Base-by-base conservation (phyloP, 139 green algal genomes). In the Desmodesmus armatus region DNA sequence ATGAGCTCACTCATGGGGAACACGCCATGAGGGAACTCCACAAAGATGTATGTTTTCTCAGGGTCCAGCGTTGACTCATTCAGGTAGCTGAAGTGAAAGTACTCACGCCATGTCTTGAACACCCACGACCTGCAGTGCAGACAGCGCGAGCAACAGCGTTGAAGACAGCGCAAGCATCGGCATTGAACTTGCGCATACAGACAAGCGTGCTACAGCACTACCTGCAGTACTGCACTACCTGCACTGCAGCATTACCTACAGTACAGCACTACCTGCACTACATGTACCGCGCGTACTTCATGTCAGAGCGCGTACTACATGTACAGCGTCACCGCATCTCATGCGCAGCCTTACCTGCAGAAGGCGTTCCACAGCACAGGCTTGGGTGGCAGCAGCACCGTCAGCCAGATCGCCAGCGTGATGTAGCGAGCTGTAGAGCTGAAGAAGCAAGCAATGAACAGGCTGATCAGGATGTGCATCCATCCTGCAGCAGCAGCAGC, bases 1-100 rank as follows among this genome's bases (percentile, higher is more conserved):
- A 92, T 49, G 21, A 92, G 83, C 33, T 88, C 85, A 2, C 77
- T 78, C 77, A 92, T 88, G n/a, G 89, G 89, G 86, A 90, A 90
- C 29, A 90, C 76, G 33, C 76, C 82, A 29, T 87, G 82, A 17
- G 83, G 83, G 83, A 88, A 90, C 78, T 90, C 87, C 21, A 82
- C 80, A 9, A 90, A 90, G 11, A 90, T 87, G 87, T 90, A 90
- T 0, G 67, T 82, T 71, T 90, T 90, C 5, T 70, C 71, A n/a
- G 76, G 44, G 40, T 87, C 87, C 27, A 90, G 87, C 29, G 71
- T 53, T 33, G 85, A 55, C 29, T 90, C 87, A 43, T 87, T 87
- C 33, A 90, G 43, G 71, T 88, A 90, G 37, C 37, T 62, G 53
- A 75, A 89, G 29, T 75, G 40, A 23, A 88, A 87, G 70, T 82